A percentile compares a stretch with the other conserved stretches of the same genome.
Evolutionary conservation across 2,329 filamentous ascomycete genomes (phyloP).

Genomic region (Aspergillus eucalypticola): DNA sequence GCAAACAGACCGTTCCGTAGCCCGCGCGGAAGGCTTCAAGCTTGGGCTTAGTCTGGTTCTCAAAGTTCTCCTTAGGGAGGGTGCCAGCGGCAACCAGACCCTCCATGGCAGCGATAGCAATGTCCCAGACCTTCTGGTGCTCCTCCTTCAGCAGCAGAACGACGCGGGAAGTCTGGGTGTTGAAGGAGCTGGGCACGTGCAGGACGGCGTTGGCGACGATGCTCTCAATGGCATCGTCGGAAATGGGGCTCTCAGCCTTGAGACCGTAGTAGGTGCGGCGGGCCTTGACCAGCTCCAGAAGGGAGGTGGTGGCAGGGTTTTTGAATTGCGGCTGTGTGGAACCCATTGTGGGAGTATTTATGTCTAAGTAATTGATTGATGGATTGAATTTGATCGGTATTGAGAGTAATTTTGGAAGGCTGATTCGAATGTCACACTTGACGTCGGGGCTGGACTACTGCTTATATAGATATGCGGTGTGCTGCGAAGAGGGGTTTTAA

Average conservation of each 20-base stretch:
- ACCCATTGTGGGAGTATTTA: constrained; percentile 35
- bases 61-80: constrained; percentile 59
- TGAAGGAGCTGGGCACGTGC: constrained; percentile 77
- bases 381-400: constrained; percentile 20
- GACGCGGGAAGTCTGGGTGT: constrained; percentile 77
- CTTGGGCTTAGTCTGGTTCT: constrained; percentile 48
- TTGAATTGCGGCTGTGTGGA: constrained; percentile 35
- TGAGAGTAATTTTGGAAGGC: background rate
- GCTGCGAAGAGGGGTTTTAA: too few relatives aligned
- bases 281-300: constrained; percentile 33
- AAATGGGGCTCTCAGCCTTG: constrained; percentile 35
- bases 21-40: constrained; percentile 64
- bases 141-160: constrained; percentile 78
- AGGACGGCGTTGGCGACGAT: constrained; percentile 53
- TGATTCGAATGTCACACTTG: background rate
- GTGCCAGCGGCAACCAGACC: constrained; percentile 31
- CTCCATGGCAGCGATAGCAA: constrained; percentile 65
- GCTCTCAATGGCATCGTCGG: constrained; percentile 33
- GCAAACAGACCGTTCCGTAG: constrained; percentile 68
- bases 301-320: constrained; percentile 33
- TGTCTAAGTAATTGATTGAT: too few relatives aligned
- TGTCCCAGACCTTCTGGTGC: constrained; percentile 85
- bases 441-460: background rate
- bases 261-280: constrained; percentile 36
- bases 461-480: background rate